Conservation (phyloP, 495 filamentous ascomycete genomes). For the Talaromyces stipitatus region DNA sequence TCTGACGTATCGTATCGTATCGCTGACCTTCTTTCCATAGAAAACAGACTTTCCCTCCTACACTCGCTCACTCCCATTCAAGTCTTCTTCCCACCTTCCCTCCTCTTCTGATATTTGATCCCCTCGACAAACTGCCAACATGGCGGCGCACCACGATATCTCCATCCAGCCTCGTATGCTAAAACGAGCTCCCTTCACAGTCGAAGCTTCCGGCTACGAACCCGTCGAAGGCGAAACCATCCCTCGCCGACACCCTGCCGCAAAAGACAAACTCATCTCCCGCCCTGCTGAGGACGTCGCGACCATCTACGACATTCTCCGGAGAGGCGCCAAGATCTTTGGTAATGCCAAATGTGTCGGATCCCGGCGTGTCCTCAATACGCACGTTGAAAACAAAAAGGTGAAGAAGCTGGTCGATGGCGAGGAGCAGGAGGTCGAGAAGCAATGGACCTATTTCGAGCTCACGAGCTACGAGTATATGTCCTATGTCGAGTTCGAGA, state of each 20-base stretch:
- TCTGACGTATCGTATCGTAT: not conserved
- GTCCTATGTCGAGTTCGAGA: conserved; percentile 84
- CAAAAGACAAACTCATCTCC: conserved; percentile 60
- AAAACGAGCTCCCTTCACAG: conserved; percentile 58
- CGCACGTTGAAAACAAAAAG: conserved; percentile 90
- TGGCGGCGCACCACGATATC: conserved; percentile 41
- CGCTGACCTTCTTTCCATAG: not conserved
- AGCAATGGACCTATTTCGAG: conserved; percentile 96
- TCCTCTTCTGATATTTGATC: not conserved
- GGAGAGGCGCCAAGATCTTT: conserved; percentile 66
- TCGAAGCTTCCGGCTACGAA: conserved; percentile 67
- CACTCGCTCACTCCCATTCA: not conserved
- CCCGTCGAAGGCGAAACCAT: conserved; percentile 83
- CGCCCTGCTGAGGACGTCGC: conserved; percentile 61
- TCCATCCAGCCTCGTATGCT: conserved; percentile 55
- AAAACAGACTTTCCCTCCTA: not conserved
- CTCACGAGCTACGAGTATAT: conserved; percentile 80
- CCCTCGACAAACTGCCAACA: not conserved
- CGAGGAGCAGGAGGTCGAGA: conserved; percentile 80
- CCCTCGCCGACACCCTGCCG: conserved; percentile 68
- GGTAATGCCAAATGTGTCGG: conserved; percentile 86
- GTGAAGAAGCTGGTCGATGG: conserved; percentile 95
- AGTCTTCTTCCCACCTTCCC: no score
- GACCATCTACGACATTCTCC: conserved; percentile 86
- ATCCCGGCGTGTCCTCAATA: conserved; percentile 70